Evolutionary conservation across 345 rosid genomes (phyloP), one percentile per base, ranked within the genome.

Genomic region (Punica granatum): DNA sequence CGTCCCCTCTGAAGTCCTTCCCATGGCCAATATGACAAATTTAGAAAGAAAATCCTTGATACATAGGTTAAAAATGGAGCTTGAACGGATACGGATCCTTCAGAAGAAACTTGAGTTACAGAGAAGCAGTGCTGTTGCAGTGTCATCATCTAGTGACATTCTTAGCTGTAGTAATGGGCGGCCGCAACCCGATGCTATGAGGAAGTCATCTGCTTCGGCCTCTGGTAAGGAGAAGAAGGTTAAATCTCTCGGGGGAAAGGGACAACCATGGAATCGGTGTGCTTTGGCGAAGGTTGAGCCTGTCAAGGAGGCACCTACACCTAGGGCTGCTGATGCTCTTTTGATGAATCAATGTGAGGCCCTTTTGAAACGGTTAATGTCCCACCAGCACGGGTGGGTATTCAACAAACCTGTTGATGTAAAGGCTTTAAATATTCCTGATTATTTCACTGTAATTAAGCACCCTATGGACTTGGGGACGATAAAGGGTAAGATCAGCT

Each of bases 401-500:
- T 91, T 94, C 72, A 92, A 86, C 63, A 69, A 71, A n/a, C 99
- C 97, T 39, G 99, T 94, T 76, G 97, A 94, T 79, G 83, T 80
- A 32, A 88, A 78, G 70, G 82, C 79, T 73, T 72, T 94, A 71
- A 88, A 94, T 54, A 79, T 94, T 71, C 99, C 97, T 0, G 99
- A 91, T 79, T 94, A 94, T 74, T 83, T 75, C 66, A 79, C 73
- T 16, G 78, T 91, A 65, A 88, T 94, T 72, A 88, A 89, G 77
- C 81, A 86, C 39, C 97, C 99, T 42, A 91, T 91, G 99, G 97
- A 94, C 79, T 85, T 94, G 19, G 95, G 99, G 63, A 86, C 97
- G 11, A 69, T 94, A 37, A 91, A 84, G 70, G 78, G 68, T 64
- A 94, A 85, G 78, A 56, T 88, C 34, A 71, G 78, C n/a, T 77